These are phyloP conservation scores for Glutinoglossum americanum DNA, from an alignment of 495 filamentous ascomycete genomes.

Conservation along the genomic window DNA sequence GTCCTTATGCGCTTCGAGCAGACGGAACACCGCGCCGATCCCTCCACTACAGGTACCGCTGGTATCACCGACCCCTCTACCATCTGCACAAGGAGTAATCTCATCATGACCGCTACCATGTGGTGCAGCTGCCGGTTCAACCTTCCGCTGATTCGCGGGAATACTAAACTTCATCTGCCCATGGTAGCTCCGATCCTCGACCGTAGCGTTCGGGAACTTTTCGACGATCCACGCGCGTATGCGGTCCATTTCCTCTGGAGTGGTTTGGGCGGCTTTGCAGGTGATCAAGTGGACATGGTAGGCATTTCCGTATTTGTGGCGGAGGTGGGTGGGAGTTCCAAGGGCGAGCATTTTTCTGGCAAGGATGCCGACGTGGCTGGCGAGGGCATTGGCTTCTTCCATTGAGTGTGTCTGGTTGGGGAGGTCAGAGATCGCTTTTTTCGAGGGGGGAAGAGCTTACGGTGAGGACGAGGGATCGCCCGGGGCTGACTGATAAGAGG, in stretches of 20 bases:
- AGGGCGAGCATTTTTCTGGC: conserved; percentile 50
- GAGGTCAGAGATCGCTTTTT: too few species aligned
- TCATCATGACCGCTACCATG: neutral
- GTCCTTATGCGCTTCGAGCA: conserved; percentile 45
- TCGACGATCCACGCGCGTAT: conserved; percentile 38
- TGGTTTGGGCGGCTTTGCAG: conserved; percentile 45
- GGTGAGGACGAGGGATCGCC: conserved; percentile 44
- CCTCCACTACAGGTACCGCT: conserved; percentile 7
- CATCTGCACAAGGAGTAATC: neutral
- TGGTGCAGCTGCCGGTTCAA: conserved; percentile 4
- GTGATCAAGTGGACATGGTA: conserved; percentile 56
- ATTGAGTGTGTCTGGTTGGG: conserved; percentile 37
- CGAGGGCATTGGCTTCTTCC: conserved; percentile 62
- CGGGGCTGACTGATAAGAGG: conserved; percentile 31
- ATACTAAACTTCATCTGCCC: conserved; percentile 65
- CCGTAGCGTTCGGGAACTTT: conserved; percentile 32
- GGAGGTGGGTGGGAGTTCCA: conserved; percentile 36
- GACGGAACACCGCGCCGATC: conserved; percentile 43
- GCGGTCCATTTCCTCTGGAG: conserved; percentile 36
- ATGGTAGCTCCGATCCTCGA: conserved; percentile 58
- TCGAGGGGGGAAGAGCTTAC: conserved; percentile 1
- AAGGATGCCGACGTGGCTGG: conserved; percentile 46
- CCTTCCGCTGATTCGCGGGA: conserved; percentile 21
- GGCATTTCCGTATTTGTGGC: conserved; percentile 35
- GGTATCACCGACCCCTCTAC: conserved; percentile 4